Conservation (phyloP, 495 filamentous ascomycete species). For the Daldinia decipiens region DNA sequence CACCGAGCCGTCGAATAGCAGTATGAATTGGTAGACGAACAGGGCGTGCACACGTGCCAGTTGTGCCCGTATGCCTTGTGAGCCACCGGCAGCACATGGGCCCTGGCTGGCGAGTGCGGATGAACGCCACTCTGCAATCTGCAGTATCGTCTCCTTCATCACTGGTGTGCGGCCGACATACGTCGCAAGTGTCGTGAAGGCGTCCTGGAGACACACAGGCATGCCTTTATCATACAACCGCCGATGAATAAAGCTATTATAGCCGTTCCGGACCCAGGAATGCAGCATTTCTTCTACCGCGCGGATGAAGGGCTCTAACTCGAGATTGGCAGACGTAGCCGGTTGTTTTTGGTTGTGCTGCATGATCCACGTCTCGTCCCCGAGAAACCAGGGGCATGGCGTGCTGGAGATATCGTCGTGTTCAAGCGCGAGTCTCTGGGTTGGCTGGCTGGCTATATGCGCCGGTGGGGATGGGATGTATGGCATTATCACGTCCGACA, state of each 20-base stretch:
- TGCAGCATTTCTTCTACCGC: slow-evolving; percentile 1
- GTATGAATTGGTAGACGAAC: slow-evolving; percentile 17
- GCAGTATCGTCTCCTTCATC: not conserved
- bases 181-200: not conserved
- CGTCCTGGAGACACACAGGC: not conserved
- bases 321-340: not conserved
- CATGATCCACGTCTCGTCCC: not conserved
- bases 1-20: slow-evolving; percentile 15
- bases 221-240: not conserved
- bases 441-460: not conserved
- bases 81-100: not conserved
- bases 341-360: not conserved
- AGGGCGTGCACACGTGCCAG: slow-evolving; percentile 8
- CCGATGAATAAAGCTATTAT: not conserved
- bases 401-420: not conserved
- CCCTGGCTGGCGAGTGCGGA: not conserved
- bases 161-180: not conserved
- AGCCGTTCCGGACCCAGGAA: not conserved
- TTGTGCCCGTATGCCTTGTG: not conserved
- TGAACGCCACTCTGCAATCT: not conserved
- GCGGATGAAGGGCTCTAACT: not conserved
- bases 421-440: not conserved
- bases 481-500: not conserved
- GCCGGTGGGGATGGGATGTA: not conserved
- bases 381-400: slow-evolving; percentile 1